Evolutionary conservation across 331 rosid genomes (phyloP).

Genomic region (Quercus phellos): DNA sequence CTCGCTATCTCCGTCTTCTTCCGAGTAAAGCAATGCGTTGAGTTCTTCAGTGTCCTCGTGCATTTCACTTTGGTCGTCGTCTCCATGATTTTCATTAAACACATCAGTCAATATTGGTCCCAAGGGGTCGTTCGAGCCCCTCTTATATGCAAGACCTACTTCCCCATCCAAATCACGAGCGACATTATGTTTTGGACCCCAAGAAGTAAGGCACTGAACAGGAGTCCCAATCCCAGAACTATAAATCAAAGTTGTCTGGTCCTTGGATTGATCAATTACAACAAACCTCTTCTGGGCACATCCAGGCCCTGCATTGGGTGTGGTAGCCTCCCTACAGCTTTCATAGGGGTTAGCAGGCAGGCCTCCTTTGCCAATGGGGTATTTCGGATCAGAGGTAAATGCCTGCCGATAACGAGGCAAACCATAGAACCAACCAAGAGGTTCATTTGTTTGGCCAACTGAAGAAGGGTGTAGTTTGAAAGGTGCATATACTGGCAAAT

Average conservation of each 20-base stretch:
- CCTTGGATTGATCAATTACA: constrained; percentile 65
- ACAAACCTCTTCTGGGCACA: constrained; percentile 51
- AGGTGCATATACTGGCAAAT: constrained; percentile 34
- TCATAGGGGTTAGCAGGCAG: constrained; percentile 19
- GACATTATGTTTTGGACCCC: constrained; percentile 37
- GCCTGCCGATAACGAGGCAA: constrained; percentile 54
- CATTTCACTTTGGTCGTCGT: constrained; percentile 68
- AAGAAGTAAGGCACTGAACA: constrained; percentile 45
- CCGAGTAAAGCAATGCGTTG: constrained; percentile 86
- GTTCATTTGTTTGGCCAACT: constrained; percentile 47
- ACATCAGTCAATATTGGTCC: constrained; percentile 46
- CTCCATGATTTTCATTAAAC: constrained; percentile 37
- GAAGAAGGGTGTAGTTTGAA: constrained; percentile 39
- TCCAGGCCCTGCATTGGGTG: constrained; percentile 19
- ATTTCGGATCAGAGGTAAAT: constrained; percentile 30
- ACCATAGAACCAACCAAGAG: constrained; percentile 69
- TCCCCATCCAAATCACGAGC: constrained; percentile 22
- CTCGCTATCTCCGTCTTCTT: constrained; percentile 43
- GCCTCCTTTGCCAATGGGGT: constrained; percentile 27
- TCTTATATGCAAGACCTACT: constrained; percentile 23
- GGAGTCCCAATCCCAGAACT: constrained; percentile 56
- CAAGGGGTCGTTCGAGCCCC: constrained; percentile 27
- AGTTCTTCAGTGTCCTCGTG: constrained; percentile 94
- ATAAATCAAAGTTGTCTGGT: constrained; percentile 57
- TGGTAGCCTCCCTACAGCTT: constrained; percentile 21